Evolutionary conservation across 1,284 basidiomycete species (phyloP), one percentile per base, ranked within the genome.

Genomic region (Marasmius fiardii): DNA sequence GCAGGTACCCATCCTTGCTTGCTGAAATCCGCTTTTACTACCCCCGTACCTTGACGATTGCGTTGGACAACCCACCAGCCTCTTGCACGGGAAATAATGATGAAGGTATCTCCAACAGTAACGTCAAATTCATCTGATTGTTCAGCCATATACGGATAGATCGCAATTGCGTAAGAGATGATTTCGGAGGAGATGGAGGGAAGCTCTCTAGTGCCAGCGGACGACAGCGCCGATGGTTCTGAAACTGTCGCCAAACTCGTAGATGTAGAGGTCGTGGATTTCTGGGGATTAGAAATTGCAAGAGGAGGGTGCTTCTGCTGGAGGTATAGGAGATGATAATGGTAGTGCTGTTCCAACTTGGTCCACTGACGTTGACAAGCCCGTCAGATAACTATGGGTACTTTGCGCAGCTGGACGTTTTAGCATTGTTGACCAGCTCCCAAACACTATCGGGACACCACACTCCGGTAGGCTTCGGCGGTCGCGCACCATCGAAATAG

Each of bases 1-100:
- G 93, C 90, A 55, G 93, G 90, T 7, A 95, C 90, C 92, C 92
- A 92, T 51, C 92, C 92, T 67, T 92, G 87, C 68, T 90, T 86
- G 51, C 77, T 72, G 31, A 83, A 78, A 62, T 93, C 90, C 21
- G 85, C 80, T 56, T 90, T 86, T 43, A 94, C 83, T 51, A 87
- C 74, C 11, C 95, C 95, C 4, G 86, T 82, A 1, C 94, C 95
- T 45, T 85, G 85, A 21, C 90, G 88, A 69, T 99, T 96, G 34
- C 92, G 85, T 68, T 98, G 95, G 2, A 99, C 96, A 34, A 98
- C 92, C 94, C 96, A 99, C 97, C 97, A 99, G 0, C 97, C 97
- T 59, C 95, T 89, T 14, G 94, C 90, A 60, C 96, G 88, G 56
- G 92, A 93, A 54, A 97, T 77, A 65, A 98, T 96, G 62, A 98